phyloP scores from a whole-genome alignment of 495 filamentous ascomycete species.

The Astrothelium macrocarpum region DNA sequence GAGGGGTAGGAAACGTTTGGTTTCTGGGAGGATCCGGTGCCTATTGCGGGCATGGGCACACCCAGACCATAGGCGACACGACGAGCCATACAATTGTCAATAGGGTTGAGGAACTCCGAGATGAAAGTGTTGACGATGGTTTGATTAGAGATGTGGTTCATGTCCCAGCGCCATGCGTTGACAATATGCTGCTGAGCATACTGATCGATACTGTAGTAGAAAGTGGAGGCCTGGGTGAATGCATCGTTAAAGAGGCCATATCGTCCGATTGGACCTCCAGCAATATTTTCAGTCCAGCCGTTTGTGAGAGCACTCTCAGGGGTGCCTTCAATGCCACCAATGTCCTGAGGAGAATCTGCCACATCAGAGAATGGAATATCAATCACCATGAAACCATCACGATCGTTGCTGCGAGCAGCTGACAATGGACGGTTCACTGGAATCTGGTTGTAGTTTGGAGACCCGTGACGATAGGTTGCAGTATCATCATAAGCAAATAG shows the following conservation, averaged over 20 bases:
- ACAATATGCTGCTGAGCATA: constrained; percentile 13
- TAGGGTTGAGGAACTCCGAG: constrained; percentile 1
- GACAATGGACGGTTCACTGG: constrained; percentile 60
- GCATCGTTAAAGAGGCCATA: constrained; percentile 5
- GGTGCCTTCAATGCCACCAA: constrained; percentile 11
- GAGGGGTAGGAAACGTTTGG: constrained; percentile 6
- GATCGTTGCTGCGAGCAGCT: constrained; percentile 65
- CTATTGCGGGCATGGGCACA: background rate
- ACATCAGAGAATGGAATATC: constrained; percentile 37
- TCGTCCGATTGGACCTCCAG: constrained; percentile 9
- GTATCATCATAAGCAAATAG: constrained; percentile 69
- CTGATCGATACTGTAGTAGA: constrained; percentile 1
- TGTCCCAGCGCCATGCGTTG: constrained; percentile 10
- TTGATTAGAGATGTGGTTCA: constrained; percentile 5
- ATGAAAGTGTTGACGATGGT: constrained; percentile 6
- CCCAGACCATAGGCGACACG: constrained; percentile 12
- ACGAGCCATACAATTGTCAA: constrained; percentile 13
- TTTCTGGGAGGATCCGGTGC: background rate
- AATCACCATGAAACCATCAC: constrained; percentile 47
- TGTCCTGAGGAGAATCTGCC: constrained; percentile 10
- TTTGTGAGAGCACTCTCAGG: background rate
- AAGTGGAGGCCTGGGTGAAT: constrained; percentile 6
- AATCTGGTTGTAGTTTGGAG: constrained; percentile 69
- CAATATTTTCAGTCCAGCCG: background rate
- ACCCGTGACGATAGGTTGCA: constrained; percentile 59